Conservation (phyloP, 495 filamentous ascomycete species). For the Amniculicola lignicola region DNA sequence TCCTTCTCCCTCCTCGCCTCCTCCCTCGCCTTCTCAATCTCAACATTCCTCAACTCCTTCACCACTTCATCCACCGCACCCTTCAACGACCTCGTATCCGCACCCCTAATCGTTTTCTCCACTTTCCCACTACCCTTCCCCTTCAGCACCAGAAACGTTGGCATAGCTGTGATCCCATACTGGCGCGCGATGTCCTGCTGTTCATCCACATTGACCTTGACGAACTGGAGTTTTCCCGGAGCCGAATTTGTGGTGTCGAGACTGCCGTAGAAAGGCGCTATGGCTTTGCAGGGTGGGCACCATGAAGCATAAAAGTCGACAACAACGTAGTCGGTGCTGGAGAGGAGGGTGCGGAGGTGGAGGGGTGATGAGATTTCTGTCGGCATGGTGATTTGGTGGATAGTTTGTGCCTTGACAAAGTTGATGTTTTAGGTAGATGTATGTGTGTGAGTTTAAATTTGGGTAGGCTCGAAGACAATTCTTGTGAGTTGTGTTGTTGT, state of each 20-base stretch:
- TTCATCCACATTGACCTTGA: slow-evolving; percentile 34
- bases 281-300: slow-evolving; percentile 37
- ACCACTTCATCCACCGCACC: slow-evolving; percentile 13
- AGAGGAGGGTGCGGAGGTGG: slow-evolving; percentile 33
- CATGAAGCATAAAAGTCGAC: slow-evolving; percentile 37
- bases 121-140: slow-evolving; percentile 27
- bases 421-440: too few relatives aligned
- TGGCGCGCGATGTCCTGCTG: slow-evolving; percentile 23
- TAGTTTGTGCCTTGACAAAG: too few relatives aligned
- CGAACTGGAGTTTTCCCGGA: slow-evolving; percentile 26
- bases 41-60: slow-evolving; percentile 5
- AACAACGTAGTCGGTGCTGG: slow-evolving; percentile 24
- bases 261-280: slow-evolving; percentile 31
- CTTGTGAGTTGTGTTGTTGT: too few relatives aligned
- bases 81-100: slow-evolving; percentile 25
- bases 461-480: too few relatives aligned
- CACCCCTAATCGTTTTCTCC: slow-evolving; percentile 25
- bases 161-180: slow-evolving; percentile 33
- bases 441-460: too few relatives aligned
- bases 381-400: slow-evolving; percentile 10
- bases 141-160: slow-evolving; percentile 36
- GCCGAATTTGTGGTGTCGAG: slow-evolving; percentile 20
- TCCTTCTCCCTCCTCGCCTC: not conserved
- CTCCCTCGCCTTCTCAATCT: not conserved
- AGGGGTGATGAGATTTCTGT: slow-evolving; percentile 24